Evolutionary conservation across 176 grass and related monocot genomes (phyloP).

Genomic region (Carex kokanica): DNA sequence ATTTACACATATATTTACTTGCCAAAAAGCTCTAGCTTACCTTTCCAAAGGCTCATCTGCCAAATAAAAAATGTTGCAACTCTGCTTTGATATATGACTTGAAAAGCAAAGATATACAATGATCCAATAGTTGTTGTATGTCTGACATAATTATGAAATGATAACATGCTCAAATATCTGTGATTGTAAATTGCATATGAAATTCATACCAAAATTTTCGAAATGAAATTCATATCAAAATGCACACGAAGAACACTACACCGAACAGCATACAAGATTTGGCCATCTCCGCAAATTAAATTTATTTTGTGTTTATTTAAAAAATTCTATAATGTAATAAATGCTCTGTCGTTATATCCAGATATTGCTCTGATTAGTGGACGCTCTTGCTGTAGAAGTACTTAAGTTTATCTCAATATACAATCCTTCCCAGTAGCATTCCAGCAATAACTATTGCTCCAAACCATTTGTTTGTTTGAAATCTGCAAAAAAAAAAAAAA

Average conservation of each 20-base stretch:
- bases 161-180: background rate
- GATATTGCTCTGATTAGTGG: background rate
- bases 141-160: background rate
- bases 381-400: background rate
- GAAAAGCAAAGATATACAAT: background rate
- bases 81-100: background rate
- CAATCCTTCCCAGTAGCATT: constrained; percentile 38
- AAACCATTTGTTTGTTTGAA: constrained; percentile 48
- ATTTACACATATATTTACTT: background rate
- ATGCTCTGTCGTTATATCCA: background rate
- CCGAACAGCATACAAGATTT: background rate
- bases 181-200: background rate
- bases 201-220: background rate
- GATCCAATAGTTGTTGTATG: background rate
- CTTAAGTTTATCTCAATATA: constrained; percentile 24
- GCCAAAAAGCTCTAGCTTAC: background rate
- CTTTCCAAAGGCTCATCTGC: too few species aligned
- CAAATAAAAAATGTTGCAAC: background rate
- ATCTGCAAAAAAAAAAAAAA: constrained; percentile 31
- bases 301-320: background rate
- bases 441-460: constrained; percentile 41
- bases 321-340: background rate
- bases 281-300: background rate
- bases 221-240: background rate
- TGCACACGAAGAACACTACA: background rate